Evolutionary conservation across 179 eudicot genomes (phyloP).

Genomic region (Beta macrorhiza): DNA sequence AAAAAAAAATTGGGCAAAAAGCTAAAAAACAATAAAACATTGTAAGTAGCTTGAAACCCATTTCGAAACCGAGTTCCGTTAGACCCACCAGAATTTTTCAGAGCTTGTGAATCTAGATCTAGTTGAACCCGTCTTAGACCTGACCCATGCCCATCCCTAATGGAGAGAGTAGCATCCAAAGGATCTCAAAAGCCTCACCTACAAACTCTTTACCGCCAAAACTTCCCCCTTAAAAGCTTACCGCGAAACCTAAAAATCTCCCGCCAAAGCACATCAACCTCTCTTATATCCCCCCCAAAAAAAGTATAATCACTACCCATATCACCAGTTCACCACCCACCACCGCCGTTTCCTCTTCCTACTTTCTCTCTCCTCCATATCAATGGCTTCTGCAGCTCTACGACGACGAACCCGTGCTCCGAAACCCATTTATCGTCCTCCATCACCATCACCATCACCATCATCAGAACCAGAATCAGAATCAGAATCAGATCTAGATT

Average conservation of each 20-base stretch:
- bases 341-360: slow-evolving; percentile 14
- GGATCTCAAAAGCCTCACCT: no score
- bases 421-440: slow-evolving; percentile 26
- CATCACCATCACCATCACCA: neutral
- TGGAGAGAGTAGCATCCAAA: no score
- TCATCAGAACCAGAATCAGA: no score
- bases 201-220: slow-evolving; percentile 28
- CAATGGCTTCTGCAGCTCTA: slow-evolving; percentile 29
- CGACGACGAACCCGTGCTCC: slow-evolving; percentile 54
- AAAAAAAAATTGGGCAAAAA: no score
- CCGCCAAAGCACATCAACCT: slow-evolving; percentile 24
- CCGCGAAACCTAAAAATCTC: slow-evolving; percentile 30
- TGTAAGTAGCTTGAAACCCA: no score
- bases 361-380: slow-evolving; percentile 2
- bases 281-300: neutral
- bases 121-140: no score
- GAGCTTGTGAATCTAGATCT: no score
- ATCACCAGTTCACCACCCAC: neutral
- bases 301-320: neutral
- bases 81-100: no score
- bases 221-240: neutral
- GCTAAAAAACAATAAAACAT: no score
- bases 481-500: slow-evolving; percentile 27
- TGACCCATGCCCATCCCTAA: no score
- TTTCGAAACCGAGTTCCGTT: no score